A percentile compares a stretch with the other conserved stretches of the same genome.
Conservation (phyloP, 228 moss, liverwort and hornwort genomes). For the Sphagnum fallax region DNA sequence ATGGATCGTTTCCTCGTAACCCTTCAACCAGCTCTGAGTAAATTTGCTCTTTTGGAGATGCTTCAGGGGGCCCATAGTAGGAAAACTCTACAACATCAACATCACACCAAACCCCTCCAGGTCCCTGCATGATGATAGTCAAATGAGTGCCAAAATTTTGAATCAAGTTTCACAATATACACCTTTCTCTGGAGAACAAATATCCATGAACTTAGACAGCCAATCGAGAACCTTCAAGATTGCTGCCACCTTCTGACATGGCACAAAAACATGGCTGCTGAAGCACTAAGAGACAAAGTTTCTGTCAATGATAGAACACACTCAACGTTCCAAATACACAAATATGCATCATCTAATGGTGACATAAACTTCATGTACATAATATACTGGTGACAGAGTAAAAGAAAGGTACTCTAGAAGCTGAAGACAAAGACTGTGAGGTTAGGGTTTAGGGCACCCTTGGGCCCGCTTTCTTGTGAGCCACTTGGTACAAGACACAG, state of each 20-base stretch:
- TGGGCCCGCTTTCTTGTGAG: no score
- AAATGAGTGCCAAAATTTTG: neutral
- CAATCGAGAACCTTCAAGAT: no score
- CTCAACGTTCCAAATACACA: no score
- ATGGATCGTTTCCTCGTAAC: constrained; percentile 5
- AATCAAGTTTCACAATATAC: neutral
- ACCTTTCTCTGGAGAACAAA: neutral
- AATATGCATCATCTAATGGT: no score
- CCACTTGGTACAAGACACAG: no score
- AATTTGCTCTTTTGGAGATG: neutral
- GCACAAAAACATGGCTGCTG: neutral
- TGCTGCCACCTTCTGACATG: neutral
- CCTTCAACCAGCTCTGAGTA: neutral
- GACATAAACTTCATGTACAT: no score
- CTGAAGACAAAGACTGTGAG: no score
- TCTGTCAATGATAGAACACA: no score
- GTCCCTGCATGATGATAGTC: neutral
- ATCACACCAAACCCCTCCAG: constrained; percentile 8
- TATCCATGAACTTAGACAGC: neutral
- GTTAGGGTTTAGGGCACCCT: no score
- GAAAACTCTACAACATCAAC: constrained; percentile 11
- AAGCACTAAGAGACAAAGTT: neutral
- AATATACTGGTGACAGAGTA: neutral
- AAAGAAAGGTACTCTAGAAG: neutral
- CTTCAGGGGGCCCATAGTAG: neutral